Evolutionary conservation across 345 rosid species (phyloP).

Genomic region (Passiflora organensis): DNA sequence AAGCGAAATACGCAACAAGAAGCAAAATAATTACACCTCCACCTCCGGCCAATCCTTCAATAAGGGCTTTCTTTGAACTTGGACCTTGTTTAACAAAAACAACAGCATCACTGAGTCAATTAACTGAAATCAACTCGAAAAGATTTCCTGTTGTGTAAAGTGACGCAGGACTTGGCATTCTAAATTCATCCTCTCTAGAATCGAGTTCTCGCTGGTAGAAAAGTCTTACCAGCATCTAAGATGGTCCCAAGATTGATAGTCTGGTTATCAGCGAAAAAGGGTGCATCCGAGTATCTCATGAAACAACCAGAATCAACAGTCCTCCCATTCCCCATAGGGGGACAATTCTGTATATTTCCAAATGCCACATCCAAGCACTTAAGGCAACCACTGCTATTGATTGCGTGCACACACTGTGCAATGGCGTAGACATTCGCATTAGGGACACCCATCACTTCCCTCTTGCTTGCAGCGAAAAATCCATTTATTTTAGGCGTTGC

Average conservation of each 20-base stretch:
- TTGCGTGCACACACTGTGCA: too few species aligned
- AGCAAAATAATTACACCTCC: constrained; percentile 15
- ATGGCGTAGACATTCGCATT: constrained; percentile 26
- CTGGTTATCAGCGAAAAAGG: constrained; percentile 35
- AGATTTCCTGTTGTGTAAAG: too few species aligned
- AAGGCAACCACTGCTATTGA: constrained; percentile 18
- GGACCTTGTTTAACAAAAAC: constrained; percentile 3
- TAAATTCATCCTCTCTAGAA: too few species aligned
- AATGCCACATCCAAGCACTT: constrained; percentile 29
- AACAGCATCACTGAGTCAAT: too few species aligned
- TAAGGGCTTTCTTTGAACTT: constrained; percentile 23
- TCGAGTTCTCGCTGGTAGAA: background rate
- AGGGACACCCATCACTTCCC: constrained; percentile 3
- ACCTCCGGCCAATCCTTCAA: constrained; percentile 42
- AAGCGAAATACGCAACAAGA: constrained; percentile 13
- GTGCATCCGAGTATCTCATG: constrained; percentile 28
- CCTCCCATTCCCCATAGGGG: constrained; percentile 24
- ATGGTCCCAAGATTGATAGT: constrained; percentile 29
- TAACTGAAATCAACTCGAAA: too few species aligned
- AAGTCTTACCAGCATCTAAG: constrained; percentile 20
- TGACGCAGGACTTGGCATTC: too few species aligned
- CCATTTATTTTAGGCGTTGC: constrained; percentile 36
- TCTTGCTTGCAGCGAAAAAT: constrained; percentile 28
- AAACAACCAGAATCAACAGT: constrained; percentile 43
- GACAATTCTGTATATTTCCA: constrained; percentile 25